Evolutionary conservation across 192 early-diverging fungal species (phyloP).

Genomic region (Coemansia sp.): DNA sequence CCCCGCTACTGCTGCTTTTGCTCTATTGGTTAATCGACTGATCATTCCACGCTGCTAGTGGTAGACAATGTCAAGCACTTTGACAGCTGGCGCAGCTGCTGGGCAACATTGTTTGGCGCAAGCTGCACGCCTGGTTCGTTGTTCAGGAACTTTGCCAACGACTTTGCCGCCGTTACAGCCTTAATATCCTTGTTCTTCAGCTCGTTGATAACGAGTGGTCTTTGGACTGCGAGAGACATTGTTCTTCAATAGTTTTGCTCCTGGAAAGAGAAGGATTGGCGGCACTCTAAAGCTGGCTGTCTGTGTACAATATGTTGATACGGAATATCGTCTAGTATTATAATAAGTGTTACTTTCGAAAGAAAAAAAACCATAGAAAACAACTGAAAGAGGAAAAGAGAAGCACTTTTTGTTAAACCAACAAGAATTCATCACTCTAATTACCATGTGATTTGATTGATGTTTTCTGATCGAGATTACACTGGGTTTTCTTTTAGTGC

Average conservation of each 20-base stretch:
- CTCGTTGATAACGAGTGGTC: constrained; percentile 40
- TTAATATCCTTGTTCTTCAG: constrained; percentile 15
- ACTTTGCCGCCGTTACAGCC: constrained; percentile 3
- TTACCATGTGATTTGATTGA: too few species aligned
- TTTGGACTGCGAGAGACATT: constrained; percentile 16
- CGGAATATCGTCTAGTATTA: background rate
- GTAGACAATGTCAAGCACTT: background rate
- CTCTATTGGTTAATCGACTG: background rate
- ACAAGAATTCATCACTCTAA: too few species aligned
- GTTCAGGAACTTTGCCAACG: constrained; percentile 24
- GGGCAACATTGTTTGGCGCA: constrained; percentile 27
- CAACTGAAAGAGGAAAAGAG: too few species aligned
- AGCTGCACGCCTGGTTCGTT: constrained; percentile 39
- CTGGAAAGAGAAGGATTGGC: background rate
- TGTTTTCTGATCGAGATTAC: too few species aligned
- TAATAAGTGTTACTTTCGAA: too few species aligned
- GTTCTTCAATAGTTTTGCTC: background rate
- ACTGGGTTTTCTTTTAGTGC: too few species aligned
- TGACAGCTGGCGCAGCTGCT: constrained; percentile 37
- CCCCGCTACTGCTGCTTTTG: too few species aligned
- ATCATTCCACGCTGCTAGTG: background rate
- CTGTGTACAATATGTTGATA: background rate
- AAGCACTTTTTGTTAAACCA: too few species aligned
- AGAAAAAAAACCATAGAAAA: too few species aligned
- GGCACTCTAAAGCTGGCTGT: too few species aligned